Evolutionary conservation across 108 stramenopile species (phyloP).

Genomic region (Skeletonema marinoi): DNA sequence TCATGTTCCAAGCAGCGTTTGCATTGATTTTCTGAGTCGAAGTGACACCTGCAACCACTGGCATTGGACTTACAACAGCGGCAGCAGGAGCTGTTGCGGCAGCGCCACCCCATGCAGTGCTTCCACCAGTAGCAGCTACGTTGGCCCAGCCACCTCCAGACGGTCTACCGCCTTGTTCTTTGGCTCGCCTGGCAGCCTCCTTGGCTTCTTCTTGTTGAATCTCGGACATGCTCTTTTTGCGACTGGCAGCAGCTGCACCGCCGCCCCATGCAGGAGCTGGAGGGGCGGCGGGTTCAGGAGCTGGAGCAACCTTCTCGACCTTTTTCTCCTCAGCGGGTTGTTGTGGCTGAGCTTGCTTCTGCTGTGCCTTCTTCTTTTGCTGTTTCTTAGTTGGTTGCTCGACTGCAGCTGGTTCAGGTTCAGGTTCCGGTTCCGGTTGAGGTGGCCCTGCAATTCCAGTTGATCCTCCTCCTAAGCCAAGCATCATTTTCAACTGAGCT

Average conservation of each 20-base stretch:
- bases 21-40: constrained; percentile 25
- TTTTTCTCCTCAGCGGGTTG: constrained; percentile 4
- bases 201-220: constrained; percentile 91
- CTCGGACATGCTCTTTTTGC: constrained; percentile 83
- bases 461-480: constrained; percentile 62
- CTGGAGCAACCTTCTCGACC: neutral
- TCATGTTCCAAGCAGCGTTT: constrained; percentile 30
- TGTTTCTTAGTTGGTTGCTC: constrained; percentile 41
- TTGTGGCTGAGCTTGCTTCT: constrained; percentile 32
- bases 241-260: constrained; percentile 25
- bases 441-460: constrained; percentile 26
- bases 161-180: constrained; percentile 45
- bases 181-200: constrained; percentile 63
- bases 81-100: constrained; percentile 29
- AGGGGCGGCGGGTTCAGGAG: constrained; percentile 38
- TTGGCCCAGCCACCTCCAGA: constrained; percentile 86
- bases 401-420: constrained; percentile 14
- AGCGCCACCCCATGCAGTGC: constrained; percentile 62
- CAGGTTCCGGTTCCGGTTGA: neutral
- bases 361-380: constrained; percentile 32
- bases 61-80: constrained; percentile 34
- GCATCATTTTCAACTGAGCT: constrained; percentile 88
- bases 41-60: constrained; percentile 41
- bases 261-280: constrained; percentile 83
- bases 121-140: constrained; percentile 73